Conservation (phyloP, 257 asterid genomes). For the Datura wrightii region DNA sequence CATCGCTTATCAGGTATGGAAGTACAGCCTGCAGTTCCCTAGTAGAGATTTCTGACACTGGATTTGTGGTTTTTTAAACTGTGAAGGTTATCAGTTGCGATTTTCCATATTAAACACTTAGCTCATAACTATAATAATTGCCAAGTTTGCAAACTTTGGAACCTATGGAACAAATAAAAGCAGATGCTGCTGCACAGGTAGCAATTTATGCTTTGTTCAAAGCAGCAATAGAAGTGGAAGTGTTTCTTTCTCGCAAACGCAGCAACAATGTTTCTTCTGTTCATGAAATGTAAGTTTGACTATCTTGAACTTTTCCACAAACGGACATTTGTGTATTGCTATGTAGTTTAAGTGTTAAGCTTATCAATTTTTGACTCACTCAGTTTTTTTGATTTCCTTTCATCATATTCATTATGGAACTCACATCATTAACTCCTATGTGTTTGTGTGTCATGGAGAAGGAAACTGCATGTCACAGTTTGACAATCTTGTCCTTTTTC, state of each 20-base stretch:
- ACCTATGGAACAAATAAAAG: constrained; percentile 25
- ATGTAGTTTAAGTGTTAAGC: not conserved
- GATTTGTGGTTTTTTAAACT: constrained; percentile 21
- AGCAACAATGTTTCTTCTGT: constrained; percentile 65
- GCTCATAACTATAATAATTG: constrained; percentile 11
- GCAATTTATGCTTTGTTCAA: constrained; percentile 72
- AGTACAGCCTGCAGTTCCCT: not conserved
- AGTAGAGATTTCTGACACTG: constrained; percentile 7
- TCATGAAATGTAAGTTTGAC: constrained; percentile 61
- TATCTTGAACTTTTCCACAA: constrained; percentile 18
- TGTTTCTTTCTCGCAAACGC: constrained; percentile 75
- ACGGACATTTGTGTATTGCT: not conserved
- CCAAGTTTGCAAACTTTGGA: not conserved
- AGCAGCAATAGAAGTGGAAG: constrained; percentile 72
- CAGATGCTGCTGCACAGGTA: constrained; percentile 51
- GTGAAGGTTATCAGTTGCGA: not conserved
- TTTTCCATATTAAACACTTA: constrained; percentile 13
- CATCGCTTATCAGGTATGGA: constrained; percentile 49
- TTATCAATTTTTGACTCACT: not conserved
- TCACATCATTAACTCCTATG: not conserved
- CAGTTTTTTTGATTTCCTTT: not conserved
- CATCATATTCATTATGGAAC: not conserved
- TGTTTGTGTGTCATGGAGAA: constrained; percentile 16
- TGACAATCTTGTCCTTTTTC: constrained; percentile 1
- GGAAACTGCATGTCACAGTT: not conserved